Evolutionary conservation across 164 flowering plant species (phyloP).

Genomic region (Vitis rupestris): DNA sequence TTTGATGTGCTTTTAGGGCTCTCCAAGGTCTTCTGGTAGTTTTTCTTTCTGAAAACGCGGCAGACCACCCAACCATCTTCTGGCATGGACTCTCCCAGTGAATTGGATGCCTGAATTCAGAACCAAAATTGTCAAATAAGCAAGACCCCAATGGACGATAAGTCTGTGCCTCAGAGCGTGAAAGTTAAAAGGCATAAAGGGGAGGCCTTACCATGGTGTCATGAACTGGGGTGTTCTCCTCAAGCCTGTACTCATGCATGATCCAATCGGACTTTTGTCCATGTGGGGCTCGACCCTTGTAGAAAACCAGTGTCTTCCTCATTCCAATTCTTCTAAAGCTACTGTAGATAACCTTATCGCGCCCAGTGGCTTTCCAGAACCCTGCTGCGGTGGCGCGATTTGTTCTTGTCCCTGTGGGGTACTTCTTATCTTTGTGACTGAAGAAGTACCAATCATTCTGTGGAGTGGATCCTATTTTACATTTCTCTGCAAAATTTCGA

Average conservation of each 20-base stretch:
- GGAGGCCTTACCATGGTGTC: conserved; percentile 30
- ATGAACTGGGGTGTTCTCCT: conserved; percentile 34
- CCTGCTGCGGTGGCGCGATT: conserved; percentile 92
- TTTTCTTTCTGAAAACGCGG: conserved; percentile 82
- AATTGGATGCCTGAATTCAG: conserved; percentile 10
- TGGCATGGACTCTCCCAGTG: conserved; percentile 31
- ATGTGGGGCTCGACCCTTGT: conserved; percentile 89
- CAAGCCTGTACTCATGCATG: conserved; percentile 93
- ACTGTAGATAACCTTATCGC: conserved; percentile 81
- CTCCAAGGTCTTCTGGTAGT: conserved; percentile 57
- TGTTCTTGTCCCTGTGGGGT: conserved; percentile 85
- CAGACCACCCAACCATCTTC: conserved; percentile 97
- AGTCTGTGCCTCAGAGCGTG: too few relatives aligned
- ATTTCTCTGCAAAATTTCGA: conserved; percentile 48
- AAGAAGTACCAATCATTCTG: conserved; percentile 97
- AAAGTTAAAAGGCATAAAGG: too few relatives aligned
- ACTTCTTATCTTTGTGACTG: conserved; percentile 94
- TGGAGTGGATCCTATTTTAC: conserved; percentile 86
- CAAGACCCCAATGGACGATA: too few relatives aligned
- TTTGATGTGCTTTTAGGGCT: conserved; percentile 35
- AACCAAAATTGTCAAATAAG: too few relatives aligned
- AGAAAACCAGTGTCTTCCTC: conserved; percentile 88
- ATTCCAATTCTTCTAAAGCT: conserved; percentile 68
- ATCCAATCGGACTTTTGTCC: conserved; percentile 96
- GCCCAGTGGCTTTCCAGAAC: conserved; percentile 98